Evolutionary conservation across 352 stramenopile genomes (phyloP), one percentile per base, ranked within the genome.

Genomic region (Phytophthora colocasiae): DNA sequence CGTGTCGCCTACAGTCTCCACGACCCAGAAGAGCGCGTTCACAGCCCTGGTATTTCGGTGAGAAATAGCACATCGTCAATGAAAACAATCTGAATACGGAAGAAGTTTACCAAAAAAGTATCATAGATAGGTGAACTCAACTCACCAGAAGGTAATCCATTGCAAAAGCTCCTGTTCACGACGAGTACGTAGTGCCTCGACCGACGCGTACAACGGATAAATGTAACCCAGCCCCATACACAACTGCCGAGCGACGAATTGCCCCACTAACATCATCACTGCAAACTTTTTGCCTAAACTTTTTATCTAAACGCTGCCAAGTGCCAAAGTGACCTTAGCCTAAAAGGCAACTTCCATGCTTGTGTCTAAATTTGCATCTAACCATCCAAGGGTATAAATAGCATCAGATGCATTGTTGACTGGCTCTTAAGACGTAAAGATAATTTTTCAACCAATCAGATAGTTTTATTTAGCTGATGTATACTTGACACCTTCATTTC

Each of bases 111-210:
- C 56, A 41, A 9, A 58, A 27, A 31, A 43, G 3, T n/a, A 45
- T 45, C 11, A 36, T 57, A 54, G 9, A 47, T 6, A 40, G 34
- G 6, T 6, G 12, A 34, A 41, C 50, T 15, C 29, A 48, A 12
- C n/a, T 34, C 60, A 85, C 81, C 81, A 91, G 66, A 84, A 91
- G 0, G 78, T 86, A 52, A 85, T 81, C 80, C 80, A 89, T 51
- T 88, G 79, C 58, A 84, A 46, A 17, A 90, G 63, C 50, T 93
- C 81, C 15, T 80, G 67, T 51, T 86, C 77, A 24, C 77, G 68
- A 48, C 75, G 63, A 2, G 59, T 71, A 3, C 54, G 70, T 8
- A 91, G 52, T 4, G 79, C 79, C 17, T 81, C 66, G 4, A 75
- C 75, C 8, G 82, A 91, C 49, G 80, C 81, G 59, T 90, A 90